A percentile compares a stretch with the other conserved stretches of the same genome.
Evolutionary conservation across 495 filamentous ascomycete genomes (phyloP).

Genomic region (Xylaria venustula): DNA sequence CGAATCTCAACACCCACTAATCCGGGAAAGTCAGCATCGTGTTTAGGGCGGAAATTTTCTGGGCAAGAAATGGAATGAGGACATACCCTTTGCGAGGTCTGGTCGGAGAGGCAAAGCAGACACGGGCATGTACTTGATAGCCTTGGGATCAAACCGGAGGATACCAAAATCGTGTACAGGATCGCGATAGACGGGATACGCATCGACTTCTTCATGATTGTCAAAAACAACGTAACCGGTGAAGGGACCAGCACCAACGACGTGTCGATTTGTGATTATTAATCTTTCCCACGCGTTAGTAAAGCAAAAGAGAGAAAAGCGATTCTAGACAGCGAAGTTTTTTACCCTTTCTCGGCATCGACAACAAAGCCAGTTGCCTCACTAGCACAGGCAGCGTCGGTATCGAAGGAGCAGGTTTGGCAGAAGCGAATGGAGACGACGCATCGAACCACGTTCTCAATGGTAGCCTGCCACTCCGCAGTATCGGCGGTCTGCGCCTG

Average conservation of each 20-base stretch:
- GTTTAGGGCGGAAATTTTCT: no score
- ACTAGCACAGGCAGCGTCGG: slow-evolving; percentile 85
- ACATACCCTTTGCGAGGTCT: slow-evolving; percentile 66
- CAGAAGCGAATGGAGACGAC: slow-evolving; percentile 99
- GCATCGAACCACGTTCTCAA: slow-evolving; percentile 86
- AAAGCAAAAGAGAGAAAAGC: slow-evolving; percentile 19
- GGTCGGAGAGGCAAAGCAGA: slow-evolving; percentile 76
- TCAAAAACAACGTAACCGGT: slow-evolving; percentile 98
- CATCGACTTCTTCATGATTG: slow-evolving; percentile 96
- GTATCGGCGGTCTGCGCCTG: slow-evolving; percentile 66
- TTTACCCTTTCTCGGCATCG: slow-evolving; percentile 86
- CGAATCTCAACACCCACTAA: slow-evolving; percentile 86
- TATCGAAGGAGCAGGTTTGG: slow-evolving; percentile 97
- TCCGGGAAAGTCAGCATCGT: neutral
- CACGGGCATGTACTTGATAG: slow-evolving; percentile 94
- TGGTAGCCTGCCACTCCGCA: slow-evolving; percentile 94
- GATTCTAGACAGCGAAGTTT: neutral
- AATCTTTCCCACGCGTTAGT: slow-evolving; percentile 39
- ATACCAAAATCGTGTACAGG: slow-evolving; percentile 99
- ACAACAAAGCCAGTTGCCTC: slow-evolving; percentile 98
- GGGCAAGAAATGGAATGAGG: neutral
- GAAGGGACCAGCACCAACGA: slow-evolving; percentile 95
- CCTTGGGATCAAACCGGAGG: slow-evolving; percentile 89
- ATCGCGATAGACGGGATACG: slow-evolving; percentile 96
- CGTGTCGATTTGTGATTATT: slow-evolving; percentile 83